These are phyloP conservation scores for Chiua virens DNA, from an alignment of 768 basidiomycete genomes.

Conservation along the genomic window DNA sequence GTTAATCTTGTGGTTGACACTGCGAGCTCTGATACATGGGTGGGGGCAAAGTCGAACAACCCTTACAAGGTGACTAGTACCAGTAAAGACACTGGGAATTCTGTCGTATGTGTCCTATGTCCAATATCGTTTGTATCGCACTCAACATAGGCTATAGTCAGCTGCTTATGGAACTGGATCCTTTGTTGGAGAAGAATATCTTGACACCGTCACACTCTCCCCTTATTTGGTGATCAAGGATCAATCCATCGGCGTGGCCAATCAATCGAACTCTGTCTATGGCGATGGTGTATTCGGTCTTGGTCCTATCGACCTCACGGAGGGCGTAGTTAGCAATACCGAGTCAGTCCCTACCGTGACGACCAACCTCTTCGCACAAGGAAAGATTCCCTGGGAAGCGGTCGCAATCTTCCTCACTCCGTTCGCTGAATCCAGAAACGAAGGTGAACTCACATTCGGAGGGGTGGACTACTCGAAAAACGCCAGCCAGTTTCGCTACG, in stretches of 20 bases:
- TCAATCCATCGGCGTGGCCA: not conserved
- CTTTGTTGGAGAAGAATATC: slow-evolving; percentile 1
- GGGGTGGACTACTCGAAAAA: slow-evolving; percentile 13
- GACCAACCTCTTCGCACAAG: slow-evolving; percentile 32
- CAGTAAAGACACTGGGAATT: slow-evolving; percentile 13
- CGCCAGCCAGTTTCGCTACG: slow-evolving; percentile 18
- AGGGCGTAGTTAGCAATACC: not conserved
- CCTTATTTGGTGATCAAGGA: not conserved
- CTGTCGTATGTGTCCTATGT: slow-evolving; percentile 8
- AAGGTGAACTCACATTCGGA: slow-evolving; percentile 29
- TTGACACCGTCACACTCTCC: not conserved
- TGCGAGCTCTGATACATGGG: too few relatives aligned
- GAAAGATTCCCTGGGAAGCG: slow-evolving; percentile 21
- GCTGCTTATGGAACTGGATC: not conserved
- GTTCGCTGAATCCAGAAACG: slow-evolving; percentile 12
- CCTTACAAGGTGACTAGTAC: too few relatives aligned
- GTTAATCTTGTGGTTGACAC: too few relatives aligned
- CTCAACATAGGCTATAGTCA: not conserved
- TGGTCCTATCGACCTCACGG: not conserved
- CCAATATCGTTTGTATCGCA: not conserved
- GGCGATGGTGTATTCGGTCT: not conserved
- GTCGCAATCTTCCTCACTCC: slow-evolving; percentile 33
- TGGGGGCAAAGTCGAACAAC: too few relatives aligned
- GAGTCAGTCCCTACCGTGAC: slow-evolving; percentile 30
- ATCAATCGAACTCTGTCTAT: not conserved